Conservation (phyloP, 345 rosid genomes). For the Salix suchowensis region DNA sequence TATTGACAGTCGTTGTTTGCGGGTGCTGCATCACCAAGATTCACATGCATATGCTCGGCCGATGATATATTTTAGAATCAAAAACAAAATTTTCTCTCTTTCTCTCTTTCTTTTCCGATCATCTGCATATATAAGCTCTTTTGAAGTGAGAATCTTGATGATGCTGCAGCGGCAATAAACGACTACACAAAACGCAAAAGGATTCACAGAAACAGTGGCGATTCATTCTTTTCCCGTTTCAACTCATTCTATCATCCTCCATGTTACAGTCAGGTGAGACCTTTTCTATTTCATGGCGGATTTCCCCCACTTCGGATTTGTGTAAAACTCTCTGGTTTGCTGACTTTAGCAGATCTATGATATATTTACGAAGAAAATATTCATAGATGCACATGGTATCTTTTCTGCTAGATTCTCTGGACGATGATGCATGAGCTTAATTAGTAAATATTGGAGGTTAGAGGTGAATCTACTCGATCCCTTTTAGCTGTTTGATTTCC, state of each 20-base stretch:
- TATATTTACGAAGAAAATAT: constrained; percentile 16
- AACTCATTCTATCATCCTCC: neutral
- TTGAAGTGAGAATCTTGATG: constrained; percentile 96
- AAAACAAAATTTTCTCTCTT: neutral
- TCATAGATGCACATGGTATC: neutral
- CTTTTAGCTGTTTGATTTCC: neutral
- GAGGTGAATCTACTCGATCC: neutral
- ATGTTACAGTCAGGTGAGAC: constrained; percentile 32
- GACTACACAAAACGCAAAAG: constrained; percentile 24
- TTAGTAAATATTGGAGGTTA: neutral
- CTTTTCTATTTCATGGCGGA: neutral
- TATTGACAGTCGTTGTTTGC: constrained; percentile 62
- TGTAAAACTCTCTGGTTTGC: neutral
- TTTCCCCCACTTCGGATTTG: neutral
- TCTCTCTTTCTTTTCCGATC: neutral
- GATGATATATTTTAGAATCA: neutral
- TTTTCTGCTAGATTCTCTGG: neutral
- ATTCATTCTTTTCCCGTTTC: neutral
- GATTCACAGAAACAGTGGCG: neutral
- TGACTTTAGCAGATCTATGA: constrained; percentile 37
- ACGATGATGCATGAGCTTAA: neutral
- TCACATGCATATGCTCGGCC: constrained; percentile 58
- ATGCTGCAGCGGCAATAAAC: constrained; percentile 97
- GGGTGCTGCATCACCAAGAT: constrained; percentile 93
- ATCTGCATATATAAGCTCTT: constrained; percentile 16